Base-by-base conservation (phyloP, 2,329 filamentous ascomycete genomes). In the Diaporthe velutina region DNA sequence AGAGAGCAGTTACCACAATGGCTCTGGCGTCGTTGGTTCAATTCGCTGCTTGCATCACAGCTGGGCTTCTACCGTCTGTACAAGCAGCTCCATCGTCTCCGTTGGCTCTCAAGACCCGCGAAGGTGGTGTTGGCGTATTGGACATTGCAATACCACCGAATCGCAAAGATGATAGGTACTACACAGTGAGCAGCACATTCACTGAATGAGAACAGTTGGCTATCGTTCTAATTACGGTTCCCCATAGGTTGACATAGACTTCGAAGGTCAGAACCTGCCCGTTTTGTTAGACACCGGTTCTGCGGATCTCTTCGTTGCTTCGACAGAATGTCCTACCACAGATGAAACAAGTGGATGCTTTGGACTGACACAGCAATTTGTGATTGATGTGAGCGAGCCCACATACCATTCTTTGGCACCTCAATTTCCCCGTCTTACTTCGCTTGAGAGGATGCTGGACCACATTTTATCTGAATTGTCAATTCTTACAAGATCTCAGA, bases 61-160 rank as follows among this genome's bases (percentile, higher is more conserved):
- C 22, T 17, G 45, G 8, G 13, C 33, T 52, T 10, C 17, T 67
- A 5, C 22, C 28, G 28, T 52, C 42, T 67, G 42, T 10, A 28
- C 42, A 25, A n/a, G 61, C 61, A 2, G 61, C 61, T 10, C 42
- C 61, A 17, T 66, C 40, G 22, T 25, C 45, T 12, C 30, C 28
- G 1, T 52, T 38, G 42, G 45, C 61, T 19, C 6, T 67, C 3
- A 38, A 25, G 42, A 35, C 3, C 13, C 42, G 42, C 30, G 22
- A 67, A 38, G 61, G 61, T 17, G 45, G 61, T 5, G 61, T 67
- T 38, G 61, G 61, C 13, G 61, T 67, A 9, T 38, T 67, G 61
- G 61, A 67, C n/a, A 67, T 67, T 19, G 22, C 45, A 13, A 67
- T 67, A 25, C 61, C 61, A 12, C 45, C 61, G 19, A 67, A 67